Conservation (phyloP, 441 rosid genomes). For the Sinapis alba region DNA sequence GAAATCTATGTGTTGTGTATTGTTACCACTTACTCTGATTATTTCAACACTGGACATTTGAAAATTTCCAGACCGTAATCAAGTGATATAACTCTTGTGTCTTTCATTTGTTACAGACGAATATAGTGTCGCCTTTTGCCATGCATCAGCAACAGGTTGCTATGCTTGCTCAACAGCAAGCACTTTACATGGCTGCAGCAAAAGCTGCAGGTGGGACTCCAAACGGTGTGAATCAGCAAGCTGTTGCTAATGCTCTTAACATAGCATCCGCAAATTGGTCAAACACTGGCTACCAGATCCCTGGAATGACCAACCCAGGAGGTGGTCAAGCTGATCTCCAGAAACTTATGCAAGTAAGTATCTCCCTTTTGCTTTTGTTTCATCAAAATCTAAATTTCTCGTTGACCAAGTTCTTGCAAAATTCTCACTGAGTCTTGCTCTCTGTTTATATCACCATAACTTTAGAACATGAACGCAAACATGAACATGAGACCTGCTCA, state of each 20-base stretch:
- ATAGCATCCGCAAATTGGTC: constrained; percentile 65
- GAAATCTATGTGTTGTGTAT: neutral
- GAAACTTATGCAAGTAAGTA: constrained; percentile 83
- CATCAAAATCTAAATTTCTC: constrained; percentile 8
- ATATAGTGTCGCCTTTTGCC: constrained; percentile 90
- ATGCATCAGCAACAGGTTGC: constrained; percentile 97
- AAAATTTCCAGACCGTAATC: neutral
- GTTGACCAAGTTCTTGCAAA: constrained; percentile 27
- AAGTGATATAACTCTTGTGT: constrained; percentile 14
- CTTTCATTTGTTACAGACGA: constrained; percentile 57
- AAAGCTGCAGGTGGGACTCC: constrained; percentile 63
- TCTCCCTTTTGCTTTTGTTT: constrained; percentile 5
- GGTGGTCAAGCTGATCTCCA: constrained; percentile 64
- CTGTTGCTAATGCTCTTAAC: constrained; percentile 54
- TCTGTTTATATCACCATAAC: constrained; percentile 14
- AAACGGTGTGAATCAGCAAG: constrained; percentile 51
- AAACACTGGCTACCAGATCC: constrained; percentile 63
- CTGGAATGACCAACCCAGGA: constrained; percentile 67
- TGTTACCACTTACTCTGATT: neutral
- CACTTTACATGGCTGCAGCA: constrained; percentile 90
- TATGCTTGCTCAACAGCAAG: constrained; percentile 92
- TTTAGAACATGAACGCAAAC: constrained; percentile 55
- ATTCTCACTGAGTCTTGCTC: constrained; percentile 20
- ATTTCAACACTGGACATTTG: neutral
- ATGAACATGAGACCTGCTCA: constrained; percentile 48